Base-by-base conservation (phyloP, 768 basidiomycete species). In the Collybia sordida region DNA sequence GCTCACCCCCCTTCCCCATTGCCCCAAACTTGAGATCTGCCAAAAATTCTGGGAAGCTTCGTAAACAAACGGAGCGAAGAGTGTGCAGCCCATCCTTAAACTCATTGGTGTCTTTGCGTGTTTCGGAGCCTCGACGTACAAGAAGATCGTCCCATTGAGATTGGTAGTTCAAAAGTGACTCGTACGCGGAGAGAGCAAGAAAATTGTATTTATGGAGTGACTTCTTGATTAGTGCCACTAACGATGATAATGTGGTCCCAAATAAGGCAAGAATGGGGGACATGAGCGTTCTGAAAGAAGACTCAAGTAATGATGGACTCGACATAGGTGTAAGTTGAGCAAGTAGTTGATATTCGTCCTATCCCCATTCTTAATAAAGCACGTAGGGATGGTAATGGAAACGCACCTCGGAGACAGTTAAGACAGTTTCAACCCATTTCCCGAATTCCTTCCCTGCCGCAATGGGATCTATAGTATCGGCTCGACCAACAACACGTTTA, bases 11-110 rank as follows among this genome's bases (percentile, higher is more conserved):
- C 53, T 75, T 83, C 4, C 79, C 67, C 37, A 74, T 61, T 2
- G 77, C 79, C 1, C 83, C 83, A 52, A 85, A 63, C 64, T 90
- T 90, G 59, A 93, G 67, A 62, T 93, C 89, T 15, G 83, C 88
- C 40, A 93, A 63, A 55, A 89, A 87, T 59, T 93, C 90, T 0
- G 91, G 90, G 64, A 93, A 93, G 45, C 87, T 90, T 39, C 91
- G 74, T 51, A 93, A 65, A 59, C 89, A 90, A 1, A 91, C 73
- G 0, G 77, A 81, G 12, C 87, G 72, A 8, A 93, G 69, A 4
- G 78, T 69, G 44, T 82, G 80, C 6, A 89, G 58, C 0, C 82
- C 84, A 7, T 93, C 91, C 57, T 81, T 85, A 40, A 89, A 65
- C 57, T 90, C 90, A 56, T 90, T 90, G 21, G 70, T 69, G 23